Conservation (phyloP, 495 filamentous ascomycete species). For the Penicillium angulare region DNA sequence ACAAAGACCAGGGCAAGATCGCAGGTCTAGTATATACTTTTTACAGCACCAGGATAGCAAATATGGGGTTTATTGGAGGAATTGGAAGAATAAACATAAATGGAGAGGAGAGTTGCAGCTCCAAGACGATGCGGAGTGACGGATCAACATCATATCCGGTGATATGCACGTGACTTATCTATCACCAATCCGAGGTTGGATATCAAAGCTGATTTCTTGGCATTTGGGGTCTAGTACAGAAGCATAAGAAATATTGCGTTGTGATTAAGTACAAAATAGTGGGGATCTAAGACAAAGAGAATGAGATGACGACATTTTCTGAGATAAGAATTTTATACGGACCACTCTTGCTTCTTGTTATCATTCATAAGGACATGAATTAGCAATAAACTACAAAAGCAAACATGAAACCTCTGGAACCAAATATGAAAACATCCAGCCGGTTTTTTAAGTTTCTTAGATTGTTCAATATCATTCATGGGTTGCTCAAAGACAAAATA, state of each 20-base stretch:
- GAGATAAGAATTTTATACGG: too few species aligned
- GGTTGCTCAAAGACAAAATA: background rate
- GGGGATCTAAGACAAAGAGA: too few species aligned
- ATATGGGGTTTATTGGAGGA: conserved; percentile 1
- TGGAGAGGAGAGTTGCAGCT: conserved; percentile 14
- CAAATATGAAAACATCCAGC: too few species aligned
- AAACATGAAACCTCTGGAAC: too few species aligned
- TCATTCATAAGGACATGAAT: too few species aligned
- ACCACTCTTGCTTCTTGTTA: too few species aligned
- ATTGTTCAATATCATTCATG: background rate
- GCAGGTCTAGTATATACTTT: too few species aligned
- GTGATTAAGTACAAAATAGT: too few species aligned
- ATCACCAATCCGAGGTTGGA: background rate
- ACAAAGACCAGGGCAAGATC: conserved; percentile 2
- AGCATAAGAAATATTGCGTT: background rate
- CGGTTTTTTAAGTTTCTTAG: too few species aligned
- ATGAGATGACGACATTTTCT: too few species aligned
- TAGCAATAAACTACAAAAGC: too few species aligned
- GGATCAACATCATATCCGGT: conserved; percentile 18
- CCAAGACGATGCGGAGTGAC: conserved; percentile 27
- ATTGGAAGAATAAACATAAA: conserved; percentile 12
- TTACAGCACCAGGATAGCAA: background rate
- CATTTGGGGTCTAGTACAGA: background rate
- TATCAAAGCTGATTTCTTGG: background rate
- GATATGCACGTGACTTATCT: conserved; percentile 15